These are phyloP conservation scores for Trichothecium roseum DNA, from an alignment of 2,329 filamentous ascomycete genomes.

Conservation along the genomic window DNA sequence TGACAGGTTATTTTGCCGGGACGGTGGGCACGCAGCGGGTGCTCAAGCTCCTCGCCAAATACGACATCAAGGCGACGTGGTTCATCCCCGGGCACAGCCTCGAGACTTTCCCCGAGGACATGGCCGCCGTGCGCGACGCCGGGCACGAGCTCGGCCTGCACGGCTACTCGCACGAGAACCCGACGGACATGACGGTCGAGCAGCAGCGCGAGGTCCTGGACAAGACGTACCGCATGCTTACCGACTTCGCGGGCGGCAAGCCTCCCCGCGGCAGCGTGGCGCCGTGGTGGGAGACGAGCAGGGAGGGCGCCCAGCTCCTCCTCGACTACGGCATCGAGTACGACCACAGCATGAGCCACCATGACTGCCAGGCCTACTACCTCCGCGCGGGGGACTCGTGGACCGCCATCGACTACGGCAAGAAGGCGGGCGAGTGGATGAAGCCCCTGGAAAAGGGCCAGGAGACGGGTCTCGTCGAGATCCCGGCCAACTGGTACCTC, in stretches of 20 bases:
- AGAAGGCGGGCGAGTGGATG: conserved; percentile 55
- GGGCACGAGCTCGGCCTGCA: conserved; percentile 48
- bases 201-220: conserved; percentile 68
- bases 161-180: conserved; percentile 67
- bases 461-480: conserved; percentile 53
- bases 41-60: conserved; percentile 61
- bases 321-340: conserved; percentile 60
- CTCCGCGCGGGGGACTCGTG: conserved; percentile 52
- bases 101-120: conserved; percentile 37
- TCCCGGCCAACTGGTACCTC: conserved; percentile 49
- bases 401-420: conserved; percentile 58
- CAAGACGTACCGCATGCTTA: conserved; percentile 62
- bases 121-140: conserved; percentile 31
- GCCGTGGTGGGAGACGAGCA: conserved; percentile 64
- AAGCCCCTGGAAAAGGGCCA: conserved; percentile 48
- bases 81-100: conserved; percentile 39
- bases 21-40: conserved; percentile 55
- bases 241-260: conserved; percentile 58
- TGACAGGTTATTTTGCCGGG: conserved; percentile 52
- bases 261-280: conserved; percentile 62
- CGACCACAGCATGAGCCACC: conserved; percentile 56
- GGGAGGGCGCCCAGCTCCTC: conserved; percentile 55
- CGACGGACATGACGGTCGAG: conserved; percentile 59
- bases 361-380: conserved; percentile 55
- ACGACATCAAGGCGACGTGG: conserved; percentile 56